Evolutionary conservation across 148 eudicot genomes (phyloP), one percentile per base, ranked within the genome.

Genomic region (Pouteria glomerata): DNA sequence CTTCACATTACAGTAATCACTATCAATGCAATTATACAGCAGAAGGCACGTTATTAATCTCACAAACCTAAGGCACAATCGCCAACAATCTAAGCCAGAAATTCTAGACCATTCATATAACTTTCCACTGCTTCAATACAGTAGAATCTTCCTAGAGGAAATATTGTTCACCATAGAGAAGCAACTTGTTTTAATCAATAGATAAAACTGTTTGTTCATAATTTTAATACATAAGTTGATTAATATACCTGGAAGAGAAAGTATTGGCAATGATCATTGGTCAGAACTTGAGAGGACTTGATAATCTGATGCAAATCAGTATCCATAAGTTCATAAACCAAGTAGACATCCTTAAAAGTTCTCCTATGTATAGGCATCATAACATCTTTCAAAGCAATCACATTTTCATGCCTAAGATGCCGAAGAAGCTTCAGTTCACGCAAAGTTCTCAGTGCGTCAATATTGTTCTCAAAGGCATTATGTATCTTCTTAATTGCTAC

Each of bases 291-390:
- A 70, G 87, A 78, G 3, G 87, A 84, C 81, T 81, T 84, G 24
- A 84, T 74, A 63, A 84, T 84, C 70, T 84, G 87, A 68, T 84
- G 87, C 71, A 84, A 68, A 71, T 84, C 87, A 1, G 87, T 84
- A 76, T 84, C 87, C 87, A 84, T 84, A 26, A 84, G 84, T 64
- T 84, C 87, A 64, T 78, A 84, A 26, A 84, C 87, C 78, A 81
- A 68, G 70, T 84, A 84, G 15, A 84, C 84, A 70, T 84, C 87
- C 55, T 84, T 81, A 47, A 84, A 84, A 56, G 71, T 78, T 64
- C 74, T 77, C 65, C 80, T 78, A 11, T 78, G 80, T 3, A 73
- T 63, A 45, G 87, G 87, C 67, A 84, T 78, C 87, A 84, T 84
- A 24, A 81, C 82, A 71, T 83, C 86, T 69, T 80, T 83, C 39